Evolutionary conservation across 2,329 filamentous ascomycete genomes (phyloP), one percentile per base, ranked within the genome.

Genomic region (Aspergillus sp.): DNA sequence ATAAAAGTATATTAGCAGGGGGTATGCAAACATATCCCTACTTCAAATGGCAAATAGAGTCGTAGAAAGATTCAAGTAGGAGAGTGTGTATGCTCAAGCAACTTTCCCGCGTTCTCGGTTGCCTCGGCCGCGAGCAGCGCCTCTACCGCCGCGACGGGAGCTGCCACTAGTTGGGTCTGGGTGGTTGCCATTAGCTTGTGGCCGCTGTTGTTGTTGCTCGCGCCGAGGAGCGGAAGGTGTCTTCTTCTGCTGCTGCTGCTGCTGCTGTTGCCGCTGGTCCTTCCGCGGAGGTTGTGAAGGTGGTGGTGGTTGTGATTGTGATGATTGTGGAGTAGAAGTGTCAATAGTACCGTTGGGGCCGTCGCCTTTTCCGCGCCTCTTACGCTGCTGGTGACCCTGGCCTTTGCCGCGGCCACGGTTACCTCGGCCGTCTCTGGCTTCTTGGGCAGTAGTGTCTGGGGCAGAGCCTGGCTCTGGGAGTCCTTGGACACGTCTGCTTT

Each of bases 401-500:
- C 59, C 58, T 58, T 62, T 64, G 25, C 63, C 55, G n/a, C 60
- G 47, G 2, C 66, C 66, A 27, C 63, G 66, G 25, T 61, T 62
- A 17, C 41, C 38, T 42, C 64, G 68, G 30, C 17, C 7, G 3
- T 41, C 57, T 44, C 19, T 25, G 47, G 49, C 57, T 27, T 68
- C 59, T 25, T 62, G 62, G 8, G 44, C n/a, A 17, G n/a, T 19
- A 23, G 23, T 8, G n/a, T 27, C 50, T 2, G 64, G 51, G 2
- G 62, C 54, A 0, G 64, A 44, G 10, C 67, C 66, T 0, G 66
- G 68, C 5, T 75, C 71, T 5, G 70, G 59, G 17, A 76, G 61
- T 2, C 72, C 70, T 63, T 75, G 75, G 7, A 76, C 66, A 30
- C 75, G 70, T 60, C 72, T 73, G 56, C 75, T 76, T 54, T 76